Base-by-base conservation (phyloP, 106 monocot genomes). In the Dioscorea zingiberensis region DNA sequence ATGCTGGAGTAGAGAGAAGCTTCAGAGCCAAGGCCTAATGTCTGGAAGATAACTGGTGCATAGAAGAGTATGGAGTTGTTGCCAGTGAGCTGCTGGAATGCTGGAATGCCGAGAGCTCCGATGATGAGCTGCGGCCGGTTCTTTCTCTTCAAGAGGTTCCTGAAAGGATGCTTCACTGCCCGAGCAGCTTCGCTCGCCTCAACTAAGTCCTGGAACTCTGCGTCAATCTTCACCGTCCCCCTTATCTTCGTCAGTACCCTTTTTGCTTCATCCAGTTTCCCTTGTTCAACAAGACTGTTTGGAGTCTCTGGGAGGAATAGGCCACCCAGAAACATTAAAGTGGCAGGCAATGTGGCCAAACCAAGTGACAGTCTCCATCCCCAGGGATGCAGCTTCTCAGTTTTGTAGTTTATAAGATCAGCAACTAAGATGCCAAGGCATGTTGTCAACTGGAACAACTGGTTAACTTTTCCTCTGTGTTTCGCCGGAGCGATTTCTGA, bases 341-440 rank as follows among this genome's bases (percentile, higher is more conserved):
- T 70, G 2, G 84, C 84, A 3, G 84, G 84, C 6, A 74, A 69
- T 2, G 69, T 76, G 17, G 85, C 85, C 16, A 85, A 69, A 12
- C 84, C 81, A 15, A 89, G 81, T 15, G 88, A 88, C 0, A 88
- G 63, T 25, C 88, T 66, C 88, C 88, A 88, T 38, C 88, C 88
- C 88, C 88, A 88, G 0, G 83, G 83, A 27, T 81, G 84, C 44
- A 79, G 54, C 38, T 76, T 48, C 28, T 81, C 82, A 0, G 84
- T 81, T 81, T 76, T 78, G 75, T 81, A 88, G 78, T 88, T 88
- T 61, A 84, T 75, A 18, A 88, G 21, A 17, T 81, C 70, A 1
- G 88, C 88, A 16, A 84, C 67, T 3, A 88, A 53, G 29, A 84
- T 76, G 0, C 88, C 88, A 0, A 84, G 26, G 62, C 78, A 69